Evolutionary conservation across 2,329 filamentous ascomycete genomes (phyloP).

Genomic region (Diaporthe ampelina): DNA sequence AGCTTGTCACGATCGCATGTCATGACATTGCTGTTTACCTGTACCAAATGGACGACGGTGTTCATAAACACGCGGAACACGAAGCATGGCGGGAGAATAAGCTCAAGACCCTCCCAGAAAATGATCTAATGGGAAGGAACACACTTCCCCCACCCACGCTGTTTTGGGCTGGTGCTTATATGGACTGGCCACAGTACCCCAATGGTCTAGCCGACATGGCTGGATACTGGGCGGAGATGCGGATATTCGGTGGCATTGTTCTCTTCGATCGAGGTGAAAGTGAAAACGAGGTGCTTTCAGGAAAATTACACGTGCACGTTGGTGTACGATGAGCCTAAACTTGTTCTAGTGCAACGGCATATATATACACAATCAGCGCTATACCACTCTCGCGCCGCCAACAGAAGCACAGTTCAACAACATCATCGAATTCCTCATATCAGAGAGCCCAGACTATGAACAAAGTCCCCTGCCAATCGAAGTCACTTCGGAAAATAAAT

Average conservation of each 20-base stretch:
- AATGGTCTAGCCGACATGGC: constrained; percentile 18
- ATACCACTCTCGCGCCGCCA: constrained; percentile 4
- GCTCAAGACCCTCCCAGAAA: background rate
- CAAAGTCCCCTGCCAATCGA: constrained; percentile 2
- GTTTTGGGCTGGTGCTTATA: background rate
- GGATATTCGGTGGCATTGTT: constrained; percentile 14
- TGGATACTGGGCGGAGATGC: constrained; percentile 13
- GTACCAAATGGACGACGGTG: constrained; percentile 5
- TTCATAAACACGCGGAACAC: constrained; percentile 17
- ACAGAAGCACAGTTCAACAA: constrained; percentile 15
- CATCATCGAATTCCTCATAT: background rate
- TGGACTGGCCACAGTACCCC: background rate
- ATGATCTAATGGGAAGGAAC: background rate
- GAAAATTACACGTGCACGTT: background rate
- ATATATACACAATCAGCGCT: constrained; percentile 14
- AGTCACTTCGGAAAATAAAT: background rate
- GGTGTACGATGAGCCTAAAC: background rate
- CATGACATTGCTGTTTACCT: constrained; percentile 20
- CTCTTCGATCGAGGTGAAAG: constrained; percentile 23
- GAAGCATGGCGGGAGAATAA: background rate
- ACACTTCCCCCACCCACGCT: constrained; percentile 5
- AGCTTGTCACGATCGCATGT: background rate
- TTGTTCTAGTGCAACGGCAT: constrained; percentile 2
- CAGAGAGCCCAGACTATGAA: background rate
- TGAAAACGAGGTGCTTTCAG: background rate